phyloP scores from a whole-genome alignment of 1,284 basidiomycete genomes.

The Schizophyllum amplum region DNA sequence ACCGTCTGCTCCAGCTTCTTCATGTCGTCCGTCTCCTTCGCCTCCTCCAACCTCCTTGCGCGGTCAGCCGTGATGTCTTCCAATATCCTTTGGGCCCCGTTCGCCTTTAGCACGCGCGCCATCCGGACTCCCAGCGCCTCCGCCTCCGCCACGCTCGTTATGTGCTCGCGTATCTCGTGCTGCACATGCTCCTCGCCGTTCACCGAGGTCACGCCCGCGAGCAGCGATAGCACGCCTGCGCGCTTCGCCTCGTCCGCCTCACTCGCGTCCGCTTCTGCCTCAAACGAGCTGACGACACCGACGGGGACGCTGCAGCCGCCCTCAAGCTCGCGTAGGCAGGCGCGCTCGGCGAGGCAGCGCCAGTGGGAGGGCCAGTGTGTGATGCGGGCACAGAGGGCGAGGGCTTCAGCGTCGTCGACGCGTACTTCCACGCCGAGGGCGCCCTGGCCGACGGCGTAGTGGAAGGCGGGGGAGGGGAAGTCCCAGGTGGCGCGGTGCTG shows the following conservation, averaged over 20 bases:
- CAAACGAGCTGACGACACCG: conserved; percentile 59
- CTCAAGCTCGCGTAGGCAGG: conserved; percentile 81
- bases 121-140: conserved; percentile 61
- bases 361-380: conserved; percentile 75
- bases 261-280: conserved; percentile 12
- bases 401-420: conserved; percentile 53
- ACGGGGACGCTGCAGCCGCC: conserved; percentile 98
- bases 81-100: conserved; percentile 70
- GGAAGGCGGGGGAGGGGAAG: conserved; percentile 67
- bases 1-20: not conserved
- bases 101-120: conserved; percentile 54
- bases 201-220: conserved; percentile 76
- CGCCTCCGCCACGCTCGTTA: conserved; percentile 52
- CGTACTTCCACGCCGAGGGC: conserved; percentile 89
- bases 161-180: conserved; percentile 46
- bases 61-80: conserved; percentile 72
- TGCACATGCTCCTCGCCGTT: conserved; percentile 68
- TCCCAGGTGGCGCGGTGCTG: conserved; percentile 76
- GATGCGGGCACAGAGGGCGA: conserved; percentile 55
- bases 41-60: conserved; percentile 19
- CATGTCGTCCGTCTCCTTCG: conserved; percentile 3
- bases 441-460: conserved; percentile 92
- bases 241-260: not conserved
- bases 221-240: conserved; percentile 27
- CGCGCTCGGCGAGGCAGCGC: conserved; percentile 78